These are phyloP conservation scores for Penicillium alfredii DNA, from an alignment of 495 filamentous ascomycete species.

Conservation along the genomic window DNA sequence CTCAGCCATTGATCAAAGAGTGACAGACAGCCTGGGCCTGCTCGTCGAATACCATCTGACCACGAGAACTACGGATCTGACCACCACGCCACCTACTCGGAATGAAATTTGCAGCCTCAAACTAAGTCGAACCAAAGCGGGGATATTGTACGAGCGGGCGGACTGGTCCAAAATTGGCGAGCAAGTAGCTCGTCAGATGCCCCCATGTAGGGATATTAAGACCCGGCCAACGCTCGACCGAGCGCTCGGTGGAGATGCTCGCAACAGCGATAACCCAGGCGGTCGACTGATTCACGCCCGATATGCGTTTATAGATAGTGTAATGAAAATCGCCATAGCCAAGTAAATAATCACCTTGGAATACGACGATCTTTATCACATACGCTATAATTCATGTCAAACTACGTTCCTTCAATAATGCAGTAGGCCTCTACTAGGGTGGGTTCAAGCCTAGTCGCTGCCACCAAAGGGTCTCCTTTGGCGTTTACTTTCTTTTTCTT, in stretches of 20 bases:
- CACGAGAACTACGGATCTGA: conserved; percentile 19
- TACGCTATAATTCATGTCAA: too few species aligned
- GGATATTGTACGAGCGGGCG: conserved; percentile 19
- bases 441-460: too few species aligned
- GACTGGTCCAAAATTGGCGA: conserved; percentile 18
- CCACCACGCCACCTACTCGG: conserved; percentile 15
- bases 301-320: too few species aligned
- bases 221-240: conserved; percentile 11
- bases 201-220: conserved; percentile 8
- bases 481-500: too few species aligned
- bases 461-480: too few species aligned
- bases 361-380: too few species aligned
- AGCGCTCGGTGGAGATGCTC: conserved; percentile 6
- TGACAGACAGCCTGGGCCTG: conserved; percentile 8
- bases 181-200: conserved; percentile 6
- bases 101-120: conserved; percentile 14
- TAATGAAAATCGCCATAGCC: too few species aligned
- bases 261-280: conserved; percentile 7
- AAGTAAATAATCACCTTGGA: too few species aligned
- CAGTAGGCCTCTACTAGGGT: too few species aligned
- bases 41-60: conserved; percentile 15
- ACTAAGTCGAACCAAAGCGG: conserved; percentile 7
- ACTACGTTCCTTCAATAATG: too few species aligned
- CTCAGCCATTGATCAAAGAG: conserved; percentile 14
- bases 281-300: conserved; percentile 4